Conservation (phyloP, 805 yeast genomes). For the Hanseniaspora thailandica region DNA sequence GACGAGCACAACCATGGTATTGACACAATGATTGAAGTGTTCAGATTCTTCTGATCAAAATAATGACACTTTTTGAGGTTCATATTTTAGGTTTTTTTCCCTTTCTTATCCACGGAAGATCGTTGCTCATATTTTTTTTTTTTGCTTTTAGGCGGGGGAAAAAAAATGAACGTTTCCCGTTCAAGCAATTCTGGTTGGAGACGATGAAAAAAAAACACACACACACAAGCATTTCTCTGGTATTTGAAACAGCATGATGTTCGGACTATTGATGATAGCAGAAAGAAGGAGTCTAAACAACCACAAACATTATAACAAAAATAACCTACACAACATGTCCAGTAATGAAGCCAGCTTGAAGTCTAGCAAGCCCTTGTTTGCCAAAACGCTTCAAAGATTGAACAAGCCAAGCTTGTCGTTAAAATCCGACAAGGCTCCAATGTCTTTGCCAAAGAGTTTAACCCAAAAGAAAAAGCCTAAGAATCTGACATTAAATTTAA, state of each 20-base stretch:
- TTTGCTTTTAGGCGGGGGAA: not conserved
- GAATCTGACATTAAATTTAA: not conserved
- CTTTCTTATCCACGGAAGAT: not conserved
- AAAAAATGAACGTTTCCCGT: not conserved
- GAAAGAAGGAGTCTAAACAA: no score
- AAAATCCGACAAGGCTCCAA: not conserved
- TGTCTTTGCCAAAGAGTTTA: not conserved
- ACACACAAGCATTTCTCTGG: no score
- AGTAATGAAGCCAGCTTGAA: not conserved
- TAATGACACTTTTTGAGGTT: not conserved
- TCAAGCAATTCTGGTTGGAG: no score
- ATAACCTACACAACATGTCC: not conserved
- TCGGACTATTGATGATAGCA: no score
- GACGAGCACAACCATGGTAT: not conserved
- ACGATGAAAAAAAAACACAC: no score
- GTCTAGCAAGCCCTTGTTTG: slow-evolving; percentile 7
- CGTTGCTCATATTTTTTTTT: not conserved
- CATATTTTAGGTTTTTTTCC: not conserved
- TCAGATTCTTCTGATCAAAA: no score
- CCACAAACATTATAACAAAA: not conserved
- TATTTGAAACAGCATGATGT: no score
- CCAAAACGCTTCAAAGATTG: slow-evolving; percentile 11
- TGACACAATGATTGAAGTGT: not conserved
- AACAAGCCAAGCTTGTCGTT: slow-evolving; percentile 11
- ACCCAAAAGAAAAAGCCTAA: not conserved